Evolutionary conservation across 164 flowering plant species (phyloP).

Genomic region (Macadamia integrifolia): DNA sequence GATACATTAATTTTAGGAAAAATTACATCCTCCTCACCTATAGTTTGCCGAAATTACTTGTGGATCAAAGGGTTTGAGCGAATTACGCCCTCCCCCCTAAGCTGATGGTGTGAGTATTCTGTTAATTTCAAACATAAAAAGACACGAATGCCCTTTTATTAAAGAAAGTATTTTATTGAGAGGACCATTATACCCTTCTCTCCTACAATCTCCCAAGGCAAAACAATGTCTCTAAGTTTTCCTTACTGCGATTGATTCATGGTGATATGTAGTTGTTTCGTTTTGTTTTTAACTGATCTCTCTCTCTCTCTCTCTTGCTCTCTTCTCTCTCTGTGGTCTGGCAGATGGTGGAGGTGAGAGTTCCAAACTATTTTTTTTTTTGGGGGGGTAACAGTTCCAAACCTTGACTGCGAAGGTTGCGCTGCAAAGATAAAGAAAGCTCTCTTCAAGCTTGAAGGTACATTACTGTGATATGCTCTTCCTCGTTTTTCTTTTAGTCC

Average conservation of each 20-base stretch:
- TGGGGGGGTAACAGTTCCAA: slow-evolving; percentile 19
- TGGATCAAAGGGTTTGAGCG: too few relatives aligned
- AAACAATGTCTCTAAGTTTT: slow-evolving; percentile 11
- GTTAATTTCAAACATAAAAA: too few relatives aligned
- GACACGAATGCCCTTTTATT: too few relatives aligned
- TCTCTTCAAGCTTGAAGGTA: slow-evolving; percentile 70
- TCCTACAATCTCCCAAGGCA: neutral
- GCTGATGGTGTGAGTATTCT: too few relatives aligned
- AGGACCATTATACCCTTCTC: too few relatives aligned
- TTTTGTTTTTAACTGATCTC: neutral
- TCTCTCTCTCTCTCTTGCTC: neutral
- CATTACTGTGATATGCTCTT: too few relatives aligned
- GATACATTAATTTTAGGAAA: too few relatives aligned
- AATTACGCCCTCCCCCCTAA: too few relatives aligned
- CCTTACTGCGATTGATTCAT: slow-evolving; percentile 5
- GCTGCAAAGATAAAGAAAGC: slow-evolving; percentile 66
- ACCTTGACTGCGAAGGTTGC: slow-evolving; percentile 76
- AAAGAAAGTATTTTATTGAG: too few relatives aligned
- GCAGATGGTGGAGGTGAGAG: slow-evolving; percentile 68
- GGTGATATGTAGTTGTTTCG: neutral
- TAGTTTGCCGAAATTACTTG: too few relatives aligned
- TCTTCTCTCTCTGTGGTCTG: neutral
- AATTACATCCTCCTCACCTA: too few relatives aligned
- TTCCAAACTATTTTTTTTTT: slow-evolving; percentile 1
- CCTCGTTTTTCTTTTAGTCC: too few relatives aligned